Percentiles rank a stretch among this genome's conserved stretches.
Evolutionary conservation across 441 rosid species (phyloP).

Genomic region (Erodium texanum): DNA sequence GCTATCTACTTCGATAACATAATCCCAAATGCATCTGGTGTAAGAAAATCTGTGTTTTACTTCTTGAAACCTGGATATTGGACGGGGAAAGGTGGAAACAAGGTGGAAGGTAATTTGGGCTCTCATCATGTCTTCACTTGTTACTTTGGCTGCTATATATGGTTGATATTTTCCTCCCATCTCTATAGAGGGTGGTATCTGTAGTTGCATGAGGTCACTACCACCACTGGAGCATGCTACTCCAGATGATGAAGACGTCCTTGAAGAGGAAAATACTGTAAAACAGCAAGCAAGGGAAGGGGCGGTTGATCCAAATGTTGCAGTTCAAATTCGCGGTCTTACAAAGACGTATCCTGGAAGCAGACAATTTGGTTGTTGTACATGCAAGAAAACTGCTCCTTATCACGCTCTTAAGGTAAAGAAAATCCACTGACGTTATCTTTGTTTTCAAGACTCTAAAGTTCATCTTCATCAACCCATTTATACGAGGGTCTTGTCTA

Average conservation of each 20-base stretch:
- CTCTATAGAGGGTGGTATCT: conserved; percentile 67
- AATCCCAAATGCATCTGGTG: conserved; percentile 68
- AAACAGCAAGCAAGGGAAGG: conserved; percentile 45
- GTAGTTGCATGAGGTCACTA: conserved; percentile 61
- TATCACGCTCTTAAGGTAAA: conserved; percentile 80
- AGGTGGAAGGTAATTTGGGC: conserved; percentile 45
- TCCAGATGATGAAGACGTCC: conserved; percentile 83
- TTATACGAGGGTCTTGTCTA: not conserved
- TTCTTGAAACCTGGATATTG: conserved; percentile 73
- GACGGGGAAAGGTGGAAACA: conserved; percentile 77
- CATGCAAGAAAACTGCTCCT: conserved; percentile 66
- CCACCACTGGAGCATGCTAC: conserved; percentile 42
- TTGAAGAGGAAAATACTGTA: conserved; percentile 67
- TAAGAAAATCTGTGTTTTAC: conserved; percentile 64
- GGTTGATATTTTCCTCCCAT: conserved; percentile 15
- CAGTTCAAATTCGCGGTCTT: conserved; percentile 84
- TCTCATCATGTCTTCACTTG: conserved; percentile 6
- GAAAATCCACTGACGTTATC: not conserved
- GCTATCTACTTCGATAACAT: conserved; percentile 84
- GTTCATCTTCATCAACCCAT: not conserved
- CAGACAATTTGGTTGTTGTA: conserved; percentile 45
- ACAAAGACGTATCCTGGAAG: conserved; percentile 76
- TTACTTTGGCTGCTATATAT: conserved; percentile 13
- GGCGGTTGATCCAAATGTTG: conserved; percentile 41
- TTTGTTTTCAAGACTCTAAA: not conserved